These are phyloP conservation scores for Saksenaea oblongispora DNA, from an alignment of 371 early-diverging fungal genomes.

Conservation along the genomic window DNA sequence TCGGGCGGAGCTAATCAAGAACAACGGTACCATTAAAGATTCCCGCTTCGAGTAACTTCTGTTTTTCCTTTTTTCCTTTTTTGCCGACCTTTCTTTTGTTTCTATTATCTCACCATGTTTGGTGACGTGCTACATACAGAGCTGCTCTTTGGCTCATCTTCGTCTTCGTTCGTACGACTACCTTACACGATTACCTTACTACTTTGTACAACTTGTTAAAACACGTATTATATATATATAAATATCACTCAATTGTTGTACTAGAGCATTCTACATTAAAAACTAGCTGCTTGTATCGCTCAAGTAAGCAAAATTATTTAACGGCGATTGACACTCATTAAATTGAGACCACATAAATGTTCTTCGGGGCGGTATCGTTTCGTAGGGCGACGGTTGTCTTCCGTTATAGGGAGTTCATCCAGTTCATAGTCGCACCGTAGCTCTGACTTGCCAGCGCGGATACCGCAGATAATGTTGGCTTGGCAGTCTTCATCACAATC, in stretches of 20 bases:
- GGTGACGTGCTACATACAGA: background rate
- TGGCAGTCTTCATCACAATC: constrained; percentile 46
- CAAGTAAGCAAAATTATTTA: background rate
- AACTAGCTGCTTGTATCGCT: too few relatives aligned
- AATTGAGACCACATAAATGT: constrained; percentile 11
- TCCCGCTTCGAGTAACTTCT: too few relatives aligned
- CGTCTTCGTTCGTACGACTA: background rate
- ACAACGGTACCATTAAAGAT: background rate
- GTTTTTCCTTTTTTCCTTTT: background rate
- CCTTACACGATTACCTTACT: background rate
- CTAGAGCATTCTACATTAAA: too few relatives aligned
- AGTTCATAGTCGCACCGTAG: constrained; percentile 46
- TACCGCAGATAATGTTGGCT: constrained; percentile 44
- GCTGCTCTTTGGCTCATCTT: background rate
- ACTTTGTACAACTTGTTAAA: constrained; percentile 10
- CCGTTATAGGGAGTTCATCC: constrained; percentile 14
- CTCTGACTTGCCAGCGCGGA: constrained; percentile 60
- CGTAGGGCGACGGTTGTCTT: background rate
- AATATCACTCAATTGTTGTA: background rate
- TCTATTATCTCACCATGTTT: background rate
- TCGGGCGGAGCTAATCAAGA: background rate
- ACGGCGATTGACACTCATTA: background rate
- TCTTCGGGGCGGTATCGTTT: constrained; percentile 7
- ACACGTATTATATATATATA: background rate
- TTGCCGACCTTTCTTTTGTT: background rate